Evolutionary conservation across 1,284 basidiomycete genomes (phyloP).

Genomic region (Ceraceosorus guamensis): DNA sequence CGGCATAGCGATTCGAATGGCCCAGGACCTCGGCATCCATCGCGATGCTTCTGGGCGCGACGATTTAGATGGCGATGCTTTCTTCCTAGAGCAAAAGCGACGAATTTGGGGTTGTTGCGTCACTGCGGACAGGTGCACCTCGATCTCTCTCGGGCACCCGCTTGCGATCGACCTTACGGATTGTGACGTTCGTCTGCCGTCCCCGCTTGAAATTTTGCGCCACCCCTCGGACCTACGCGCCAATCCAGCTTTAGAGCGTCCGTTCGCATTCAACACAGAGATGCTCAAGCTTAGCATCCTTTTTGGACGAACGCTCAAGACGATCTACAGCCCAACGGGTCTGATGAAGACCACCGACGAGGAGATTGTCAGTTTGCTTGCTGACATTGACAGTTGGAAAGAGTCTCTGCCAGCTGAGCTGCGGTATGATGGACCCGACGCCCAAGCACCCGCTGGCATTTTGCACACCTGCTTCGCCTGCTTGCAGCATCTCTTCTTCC

Average conservation of each 20-base stretch:
- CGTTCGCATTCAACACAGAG: slow-evolving; percentile 42
- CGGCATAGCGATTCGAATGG: slow-evolving; percentile 42
- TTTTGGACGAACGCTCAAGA: slow-evolving; percentile 45
- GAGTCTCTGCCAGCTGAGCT: slow-evolving; percentile 29
- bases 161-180: slow-evolving; percentile 41
- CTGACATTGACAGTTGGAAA: slow-evolving; percentile 38
- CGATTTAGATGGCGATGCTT: slow-evolving; percentile 30
- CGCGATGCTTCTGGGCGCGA: slow-evolving; percentile 38
- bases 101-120: slow-evolving; percentile 43
- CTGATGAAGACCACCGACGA: slow-evolving; percentile 43
- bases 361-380: slow-evolving; percentile 35
- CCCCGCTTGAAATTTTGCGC: slow-evolving; percentile 37
- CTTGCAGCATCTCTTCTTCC: slow-evolving; percentile 41
- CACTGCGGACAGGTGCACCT: slow-evolving; percentile 33
- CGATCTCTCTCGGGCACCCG: slow-evolving; percentile 37
- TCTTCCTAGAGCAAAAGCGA: slow-evolving; percentile 39
- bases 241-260: slow-evolving; percentile 23
- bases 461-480: slow-evolving; percentile 34
- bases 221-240: slow-evolving; percentile 26
- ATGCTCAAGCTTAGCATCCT: slow-evolving; percentile 44
- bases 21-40: slow-evolving; percentile 40
- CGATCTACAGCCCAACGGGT: slow-evolving; percentile 43
- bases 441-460: slow-evolving; percentile 23
- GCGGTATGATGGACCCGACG: slow-evolving; percentile 25
- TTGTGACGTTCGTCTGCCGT: slow-evolving; percentile 41